A percentile compares a stretch with the other conserved stretches of the same genome.
phyloP scores from a whole-genome alignment of 2,329 filamentous ascomycete genomes.

The Neonectria coccinea region DNA sequence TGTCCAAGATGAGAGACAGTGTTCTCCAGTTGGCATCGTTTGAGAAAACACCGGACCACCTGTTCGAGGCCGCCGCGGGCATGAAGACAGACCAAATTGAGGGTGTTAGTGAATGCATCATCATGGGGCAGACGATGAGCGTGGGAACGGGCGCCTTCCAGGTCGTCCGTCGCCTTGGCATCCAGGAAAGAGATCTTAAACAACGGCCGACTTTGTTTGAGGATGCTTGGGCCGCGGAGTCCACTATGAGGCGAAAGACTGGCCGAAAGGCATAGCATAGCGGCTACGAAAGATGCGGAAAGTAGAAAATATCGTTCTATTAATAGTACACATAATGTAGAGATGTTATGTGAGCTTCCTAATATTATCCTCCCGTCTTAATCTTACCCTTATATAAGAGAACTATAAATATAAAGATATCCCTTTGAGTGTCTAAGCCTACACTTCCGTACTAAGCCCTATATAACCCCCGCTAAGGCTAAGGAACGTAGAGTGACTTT shows the following conservation, averaged over 20 bases:
- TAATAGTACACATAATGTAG: conserved; percentile 5
- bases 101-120: conserved; percentile 96
- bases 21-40: conserved; percentile 95
- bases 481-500: no score
- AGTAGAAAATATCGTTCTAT: not conserved
- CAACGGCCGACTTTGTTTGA: conserved; percentile 77
- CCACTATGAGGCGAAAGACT: conserved; percentile 35
- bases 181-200: conserved; percentile 69
- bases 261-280: conserved; percentile 35
- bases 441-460: no score
- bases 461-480: no score
- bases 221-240: conserved; percentile 66
- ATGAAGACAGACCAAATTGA: conserved; percentile 95
- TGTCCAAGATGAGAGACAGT: conserved; percentile 95
- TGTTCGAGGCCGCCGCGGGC: conserved; percentile 92
- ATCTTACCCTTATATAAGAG: no score
- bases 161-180: conserved; percentile 81
- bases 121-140: conserved; percentile 95
- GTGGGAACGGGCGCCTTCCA: conserved; percentile 94
- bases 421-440: no score
- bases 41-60: conserved; percentile 97
- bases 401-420: no score
- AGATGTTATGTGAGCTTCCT: conserved; percentile 30
- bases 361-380: no score
- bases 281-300: not conserved